Conservation (phyloP, 1,139 yeast species). For the Debaryomycetaceae sp. region DNA sequence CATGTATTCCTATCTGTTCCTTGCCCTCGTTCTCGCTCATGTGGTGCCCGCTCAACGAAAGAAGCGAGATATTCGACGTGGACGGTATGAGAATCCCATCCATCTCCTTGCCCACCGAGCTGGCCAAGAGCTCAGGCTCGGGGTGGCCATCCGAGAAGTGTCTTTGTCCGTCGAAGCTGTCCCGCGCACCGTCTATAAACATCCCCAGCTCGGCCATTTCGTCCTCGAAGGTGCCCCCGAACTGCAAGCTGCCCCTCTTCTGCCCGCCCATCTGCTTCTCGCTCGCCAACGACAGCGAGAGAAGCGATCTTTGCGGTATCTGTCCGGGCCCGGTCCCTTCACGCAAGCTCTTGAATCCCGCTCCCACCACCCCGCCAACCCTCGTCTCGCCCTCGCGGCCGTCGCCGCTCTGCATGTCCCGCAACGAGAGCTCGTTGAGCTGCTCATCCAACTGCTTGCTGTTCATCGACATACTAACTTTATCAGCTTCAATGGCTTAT, state of each 20-base stretch:
- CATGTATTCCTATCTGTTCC: not conserved
- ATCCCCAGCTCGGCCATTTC: not conserved
- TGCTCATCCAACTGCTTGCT: slow-evolving; percentile 18
- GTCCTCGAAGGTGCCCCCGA: not conserved
- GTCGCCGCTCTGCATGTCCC: not conserved
- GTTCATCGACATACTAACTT: slow-evolving; percentile 10
- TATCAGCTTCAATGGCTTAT: not conserved
- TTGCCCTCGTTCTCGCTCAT: slow-evolving; percentile 1
- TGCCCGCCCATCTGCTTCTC: slow-evolving; percentile 7
- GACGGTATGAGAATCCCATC: slow-evolving; percentile 52
- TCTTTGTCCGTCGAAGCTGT: not conserved
- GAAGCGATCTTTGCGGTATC: slow-evolving; percentile 19
- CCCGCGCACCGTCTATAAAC: not conserved
- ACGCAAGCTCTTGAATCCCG: too few species aligned
- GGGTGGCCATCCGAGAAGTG: slow-evolving; percentile 36
- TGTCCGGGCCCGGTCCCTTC: not conserved
- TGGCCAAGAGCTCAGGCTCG: slow-evolving; percentile 53
- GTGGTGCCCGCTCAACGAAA: slow-evolving; percentile 37
- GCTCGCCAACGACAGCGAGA: slow-evolving; percentile 25
- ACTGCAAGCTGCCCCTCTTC: not conserved
- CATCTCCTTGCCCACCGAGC: slow-evolving; percentile 50
- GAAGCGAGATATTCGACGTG: slow-evolving; percentile 50
- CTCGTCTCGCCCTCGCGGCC: not conserved
- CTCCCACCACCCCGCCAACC: not conserved
- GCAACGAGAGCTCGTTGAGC: slow-evolving; percentile 13